Evolutionary conservation across 257 asterid species (phyloP).

Genomic region (Oldenlandia corymbosa): DNA sequence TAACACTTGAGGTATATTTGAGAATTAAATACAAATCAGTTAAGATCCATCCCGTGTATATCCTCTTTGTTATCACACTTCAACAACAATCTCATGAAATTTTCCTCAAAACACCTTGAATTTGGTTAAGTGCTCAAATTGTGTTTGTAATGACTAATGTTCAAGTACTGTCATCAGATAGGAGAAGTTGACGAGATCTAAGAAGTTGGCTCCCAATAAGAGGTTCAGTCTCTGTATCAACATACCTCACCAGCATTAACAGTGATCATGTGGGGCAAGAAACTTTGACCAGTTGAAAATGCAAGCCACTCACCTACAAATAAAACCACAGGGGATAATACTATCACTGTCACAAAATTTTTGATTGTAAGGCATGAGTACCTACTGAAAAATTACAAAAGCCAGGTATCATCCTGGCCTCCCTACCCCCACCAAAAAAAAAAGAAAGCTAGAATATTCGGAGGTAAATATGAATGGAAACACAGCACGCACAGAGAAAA

Average conservation of each 20-base stretch:
- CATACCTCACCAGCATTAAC: slow-evolving; percentile 72
- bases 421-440: too few relatives aligned
- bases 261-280: slow-evolving; percentile 57
- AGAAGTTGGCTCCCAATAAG: not conserved
- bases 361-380: too few relatives aligned
- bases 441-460: too few relatives aligned
- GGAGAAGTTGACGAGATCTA: not conserved
- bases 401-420: too few relatives aligned
- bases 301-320: slow-evolving; percentile 57
- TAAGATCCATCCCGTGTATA: not conserved
- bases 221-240: slow-evolving; percentile 7
- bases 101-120: not conserved
- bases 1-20: not conserved
- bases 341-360: too few relatives aligned
- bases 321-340: not conserved
- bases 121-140: not conserved
- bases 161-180: not conserved
- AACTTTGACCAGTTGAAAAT: slow-evolving; percentile 58
- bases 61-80: not conserved
- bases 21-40: not conserved
- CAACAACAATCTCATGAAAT: not conserved
- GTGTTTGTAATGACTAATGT: not conserved
- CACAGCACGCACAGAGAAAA: not conserved
- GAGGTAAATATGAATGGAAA: not conserved
- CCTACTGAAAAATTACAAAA: too few relatives aligned